These are phyloP conservation scores for Acrodontium crateriforme DNA, from an alignment of 2,329 filamentous ascomycete genomes.

Conservation along the genomic window DNA sequence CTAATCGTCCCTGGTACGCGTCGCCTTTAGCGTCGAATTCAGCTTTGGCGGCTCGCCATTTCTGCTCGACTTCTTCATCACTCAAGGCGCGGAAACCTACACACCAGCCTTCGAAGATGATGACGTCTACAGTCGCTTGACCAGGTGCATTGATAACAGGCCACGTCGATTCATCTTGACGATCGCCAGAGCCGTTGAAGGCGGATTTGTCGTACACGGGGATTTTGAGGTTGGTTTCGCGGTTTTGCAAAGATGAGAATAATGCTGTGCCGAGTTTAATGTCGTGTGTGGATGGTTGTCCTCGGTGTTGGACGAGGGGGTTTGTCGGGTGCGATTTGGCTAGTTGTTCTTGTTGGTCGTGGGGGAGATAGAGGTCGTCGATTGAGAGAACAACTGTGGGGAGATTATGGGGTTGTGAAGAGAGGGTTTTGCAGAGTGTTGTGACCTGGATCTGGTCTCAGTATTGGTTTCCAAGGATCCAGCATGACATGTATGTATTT, in stretches of 20 bases:
- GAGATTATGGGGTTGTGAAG: constrained; percentile 42
- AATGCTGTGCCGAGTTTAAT: constrained; percentile 48
- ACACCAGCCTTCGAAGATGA: constrained; percentile 86
- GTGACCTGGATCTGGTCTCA: constrained; percentile 28
- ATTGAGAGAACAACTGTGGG: constrained; percentile 63
- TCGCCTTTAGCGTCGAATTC: constrained; percentile 33
- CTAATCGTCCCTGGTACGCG: constrained; percentile 36
- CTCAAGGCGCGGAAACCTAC: constrained; percentile 62
- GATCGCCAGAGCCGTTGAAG: constrained; percentile 63
- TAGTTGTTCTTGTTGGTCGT: constrained; percentile 51
- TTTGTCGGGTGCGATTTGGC: constrained; percentile 55
- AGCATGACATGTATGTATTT: background rate
- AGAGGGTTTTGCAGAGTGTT: constrained; percentile 48
- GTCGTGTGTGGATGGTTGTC: constrained; percentile 76
- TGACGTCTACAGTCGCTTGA: constrained; percentile 39
- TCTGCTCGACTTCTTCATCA: constrained; percentile 40
- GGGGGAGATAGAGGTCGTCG: constrained; percentile 78
- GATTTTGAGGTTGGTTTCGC: constrained; percentile 41
- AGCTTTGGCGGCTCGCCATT: constrained; percentile 37
- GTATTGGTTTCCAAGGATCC: background rate
- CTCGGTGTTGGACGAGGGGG: constrained; percentile 63
- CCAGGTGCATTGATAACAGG: constrained; percentile 40
- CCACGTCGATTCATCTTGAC: constrained; percentile 51
- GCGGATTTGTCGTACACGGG: constrained; percentile 77
- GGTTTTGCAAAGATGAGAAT: constrained; percentile 44